A percentile compares a stretch with the other conserved stretches of the same genome.
phyloP scores from a whole-genome alignment of 306 rosid species.

The Vigna unguiculata region DNA sequence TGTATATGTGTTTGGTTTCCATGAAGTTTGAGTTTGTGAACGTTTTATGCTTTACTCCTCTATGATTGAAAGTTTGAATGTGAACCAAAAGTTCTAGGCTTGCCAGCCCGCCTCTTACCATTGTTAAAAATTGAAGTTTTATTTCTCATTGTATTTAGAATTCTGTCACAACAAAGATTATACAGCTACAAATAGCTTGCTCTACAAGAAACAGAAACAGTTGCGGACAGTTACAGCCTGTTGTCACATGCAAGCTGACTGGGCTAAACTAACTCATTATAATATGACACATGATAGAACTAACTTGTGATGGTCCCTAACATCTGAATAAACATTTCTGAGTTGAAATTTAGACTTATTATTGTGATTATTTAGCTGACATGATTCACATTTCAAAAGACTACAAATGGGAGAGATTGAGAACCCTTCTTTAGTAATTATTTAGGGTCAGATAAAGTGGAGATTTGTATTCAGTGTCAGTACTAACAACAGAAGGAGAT shows the following conservation, averaged over 20 bases:
- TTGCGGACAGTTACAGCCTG: no score
- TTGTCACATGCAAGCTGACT: no score
- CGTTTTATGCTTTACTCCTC: background rate
- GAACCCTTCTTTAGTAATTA: background rate
- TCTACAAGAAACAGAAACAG: no score
- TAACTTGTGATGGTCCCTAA: background rate
- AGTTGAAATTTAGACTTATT: background rate
- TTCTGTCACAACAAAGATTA: no score
- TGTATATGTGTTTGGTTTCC: background rate
- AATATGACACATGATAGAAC: background rate
- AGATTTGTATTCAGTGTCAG: background rate
- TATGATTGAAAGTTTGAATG: conserved; percentile 10
- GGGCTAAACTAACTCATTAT: no score
- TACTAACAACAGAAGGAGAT: background rate
- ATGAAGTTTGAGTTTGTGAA: conserved; percentile 15
- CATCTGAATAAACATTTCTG: background rate
- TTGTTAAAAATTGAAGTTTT: background rate
- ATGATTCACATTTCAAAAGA: background rate
- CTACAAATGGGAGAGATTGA: background rate
- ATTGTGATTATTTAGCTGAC: background rate
- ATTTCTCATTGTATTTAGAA: no score
- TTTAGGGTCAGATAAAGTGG: background rate
- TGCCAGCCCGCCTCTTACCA: background rate
- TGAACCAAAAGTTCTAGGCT: background rate
- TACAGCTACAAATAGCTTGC: no score